Conservation (phyloP, 2,329 filamentous ascomycete species). For the Claviceps africana region DNA sequence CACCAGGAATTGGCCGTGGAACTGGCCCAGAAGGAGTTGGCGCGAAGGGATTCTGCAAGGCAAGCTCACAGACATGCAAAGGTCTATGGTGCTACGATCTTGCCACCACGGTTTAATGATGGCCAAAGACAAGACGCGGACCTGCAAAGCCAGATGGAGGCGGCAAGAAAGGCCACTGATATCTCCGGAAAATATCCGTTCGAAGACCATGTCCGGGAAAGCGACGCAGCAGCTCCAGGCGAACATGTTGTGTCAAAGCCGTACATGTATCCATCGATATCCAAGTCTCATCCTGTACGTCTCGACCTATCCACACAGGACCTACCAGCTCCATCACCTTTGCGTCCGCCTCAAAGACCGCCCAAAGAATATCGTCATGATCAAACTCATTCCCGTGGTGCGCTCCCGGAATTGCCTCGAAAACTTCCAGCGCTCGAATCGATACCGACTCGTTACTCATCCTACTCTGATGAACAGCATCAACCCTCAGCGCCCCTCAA, state of each 20-base stretch:
- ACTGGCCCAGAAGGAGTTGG: conserved; percentile 59
- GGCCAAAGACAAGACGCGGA: conserved; percentile 24
- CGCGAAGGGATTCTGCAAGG: conserved; percentile 48
- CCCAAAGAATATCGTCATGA: conserved; percentile 14
- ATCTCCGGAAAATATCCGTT: neutral
- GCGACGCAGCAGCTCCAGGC: conserved; percentile 11
- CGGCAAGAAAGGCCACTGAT: conserved; percentile 33
- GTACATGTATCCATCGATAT: conserved; percentile 45
- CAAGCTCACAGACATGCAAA: conserved; percentile 39
- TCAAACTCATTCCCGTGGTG: neutral
- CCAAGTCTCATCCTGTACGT: conserved; percentile 33
- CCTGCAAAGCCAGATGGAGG: conserved; percentile 38
- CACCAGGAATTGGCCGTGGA: conserved; percentile 65
- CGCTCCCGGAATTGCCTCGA: conserved; percentile 14
- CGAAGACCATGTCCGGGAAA: neutral
- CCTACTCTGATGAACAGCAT: neutral
- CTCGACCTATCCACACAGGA: conserved; percentile 21
- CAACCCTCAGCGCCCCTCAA: conserved; percentile 18
- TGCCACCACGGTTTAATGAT: neutral
- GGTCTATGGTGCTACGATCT: conserved; percentile 4
- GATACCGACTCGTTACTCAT: conserved; percentile 6
- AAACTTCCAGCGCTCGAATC: conserved; percentile 12
- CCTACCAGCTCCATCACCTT: conserved; percentile 5
- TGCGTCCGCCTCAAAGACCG: conserved; percentile 20
- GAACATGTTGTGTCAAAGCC: conserved; percentile 14